Evolutionary conservation across 2,329 filamentous ascomycete genomes (phyloP).

Genomic region (Coniochaeta ligniaria): DNA sequence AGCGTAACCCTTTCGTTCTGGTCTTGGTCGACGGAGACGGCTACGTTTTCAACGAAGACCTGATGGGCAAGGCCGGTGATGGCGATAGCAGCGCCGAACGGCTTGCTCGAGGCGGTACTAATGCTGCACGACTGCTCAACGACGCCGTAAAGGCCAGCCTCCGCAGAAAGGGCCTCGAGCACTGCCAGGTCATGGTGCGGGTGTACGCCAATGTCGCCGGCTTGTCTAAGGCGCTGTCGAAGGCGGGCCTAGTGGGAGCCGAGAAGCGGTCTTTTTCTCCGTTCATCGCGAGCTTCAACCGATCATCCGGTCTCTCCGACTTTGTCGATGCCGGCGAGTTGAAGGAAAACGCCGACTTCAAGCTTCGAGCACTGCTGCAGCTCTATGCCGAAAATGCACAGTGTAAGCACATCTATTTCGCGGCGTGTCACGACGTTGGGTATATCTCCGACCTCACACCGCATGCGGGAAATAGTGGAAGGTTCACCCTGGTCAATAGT

Average conservation of each 20-base stretch:
- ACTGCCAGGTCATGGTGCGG: conserved; percentile 46
- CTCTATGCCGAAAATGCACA: conserved; percentile 50
- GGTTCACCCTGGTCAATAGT: conserved; percentile 45
- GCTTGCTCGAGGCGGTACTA: conserved; percentile 32
- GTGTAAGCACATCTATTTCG: conserved; percentile 59
- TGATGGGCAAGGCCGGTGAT: conserved; percentile 37
- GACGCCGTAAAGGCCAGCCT: conserved; percentile 41
- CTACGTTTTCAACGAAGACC: conserved; percentile 45
- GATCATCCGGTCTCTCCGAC: conserved; percentile 50
- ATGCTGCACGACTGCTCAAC: conserved; percentile 45
- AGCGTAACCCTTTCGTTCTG: conserved; percentile 51
- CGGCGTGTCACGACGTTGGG: conserved; percentile 52
- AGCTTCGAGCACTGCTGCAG: conserved; percentile 41
- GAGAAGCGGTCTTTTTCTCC: conserved; percentile 49
- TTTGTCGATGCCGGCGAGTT: conserved; percentile 55
- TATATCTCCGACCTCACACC: conserved; percentile 50
- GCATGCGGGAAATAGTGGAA: conserved; percentile 37
- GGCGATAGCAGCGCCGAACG: conserved; percentile 15
- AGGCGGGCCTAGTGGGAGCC: conserved; percentile 38
- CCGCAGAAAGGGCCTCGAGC: conserved; percentile 36
- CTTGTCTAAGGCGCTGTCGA: conserved; percentile 41
- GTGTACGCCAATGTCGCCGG: conserved; percentile 49
- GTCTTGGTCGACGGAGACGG: conserved; percentile 57
- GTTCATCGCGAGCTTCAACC: conserved; percentile 50
- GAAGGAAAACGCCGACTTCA: conserved; percentile 53